A percentile compares a stretch with the other conserved stretches of the same genome.
Conservation (phyloP, 495 filamentous ascomycete genomes). For the Hypoxylon trugodes region DNA sequence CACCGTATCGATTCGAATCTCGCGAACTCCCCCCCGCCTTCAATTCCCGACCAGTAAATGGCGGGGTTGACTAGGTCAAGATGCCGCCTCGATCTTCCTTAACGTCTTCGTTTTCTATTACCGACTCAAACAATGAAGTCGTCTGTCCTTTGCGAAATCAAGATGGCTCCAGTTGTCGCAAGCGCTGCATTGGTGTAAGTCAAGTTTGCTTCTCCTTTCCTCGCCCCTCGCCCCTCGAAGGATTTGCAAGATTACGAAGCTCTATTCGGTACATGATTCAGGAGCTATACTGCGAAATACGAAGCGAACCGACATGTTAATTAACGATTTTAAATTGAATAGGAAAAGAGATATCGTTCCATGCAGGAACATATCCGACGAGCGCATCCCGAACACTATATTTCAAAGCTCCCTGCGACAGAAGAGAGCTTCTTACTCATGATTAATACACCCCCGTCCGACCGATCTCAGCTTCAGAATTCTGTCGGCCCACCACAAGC, state of each 20-base stretch:
- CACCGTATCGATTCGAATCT: conserved; percentile 49
- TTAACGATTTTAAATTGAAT: conserved; percentile 36
- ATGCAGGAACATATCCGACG: conserved; percentile 99
- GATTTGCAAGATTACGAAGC: conserved; percentile 22
- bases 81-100: conserved; percentile 89
- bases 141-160: conserved; percentile 96
- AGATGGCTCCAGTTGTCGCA: conserved; percentile 96
- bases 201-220: conserved; percentile 31
- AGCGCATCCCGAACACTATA: conserved; percentile 97
- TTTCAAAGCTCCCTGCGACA: conserved; percentile 97
- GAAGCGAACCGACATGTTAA: neutral
- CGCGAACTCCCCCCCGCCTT: conserved; percentile 45
- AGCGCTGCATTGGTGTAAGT: conserved; percentile 97
- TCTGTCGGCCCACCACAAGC: conserved; percentile 40
- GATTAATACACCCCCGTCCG: conserved; percentile 87
- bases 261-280: neutral
- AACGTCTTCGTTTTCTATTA: conserved; percentile 90
- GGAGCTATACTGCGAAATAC: conserved; percentile 15
- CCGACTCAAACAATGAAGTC: conserved; percentile 92
- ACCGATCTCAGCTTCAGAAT: conserved; percentile 66
- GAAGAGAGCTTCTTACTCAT: conserved; percentile 97
- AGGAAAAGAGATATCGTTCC: conserved; percentile 98
- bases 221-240: conserved; percentile 28
- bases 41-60: conserved; percentile 54
- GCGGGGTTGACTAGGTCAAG: conserved; percentile 61